A percentile compares a stretch with the other conserved stretches of the same genome.
phyloP scores from a whole-genome alignment of 2,329 filamentous ascomycete genomes.

The Raffaelea albimanens region DNA sequence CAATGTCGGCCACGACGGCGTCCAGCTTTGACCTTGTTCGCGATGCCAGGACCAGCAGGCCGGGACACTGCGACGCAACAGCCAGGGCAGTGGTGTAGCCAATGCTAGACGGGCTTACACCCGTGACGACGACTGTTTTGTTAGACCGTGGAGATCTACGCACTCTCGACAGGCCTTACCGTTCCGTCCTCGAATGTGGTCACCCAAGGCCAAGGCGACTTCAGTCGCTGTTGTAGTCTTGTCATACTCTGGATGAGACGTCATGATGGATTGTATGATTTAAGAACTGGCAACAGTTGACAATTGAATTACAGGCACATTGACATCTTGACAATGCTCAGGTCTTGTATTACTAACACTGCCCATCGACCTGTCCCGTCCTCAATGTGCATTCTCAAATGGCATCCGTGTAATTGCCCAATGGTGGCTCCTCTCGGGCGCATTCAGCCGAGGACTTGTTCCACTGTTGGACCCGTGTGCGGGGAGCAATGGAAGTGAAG shows the following conservation, averaged over 20 bases:
- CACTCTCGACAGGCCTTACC: slow-evolving; percentile 5
- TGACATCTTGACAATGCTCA: no score
- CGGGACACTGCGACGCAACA: slow-evolving; percentile 33
- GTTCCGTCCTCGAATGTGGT: slow-evolving; percentile 9
- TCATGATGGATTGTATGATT: slow-evolving; percentile 9
- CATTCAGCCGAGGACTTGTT: no score
- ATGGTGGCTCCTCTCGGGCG: no score
- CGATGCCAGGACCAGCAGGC: slow-evolving; percentile 32
- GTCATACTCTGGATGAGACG: slow-evolving; percentile 11
- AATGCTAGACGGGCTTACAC: slow-evolving; percentile 31
- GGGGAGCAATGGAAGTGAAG: no score
- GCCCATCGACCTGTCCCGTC: no score
- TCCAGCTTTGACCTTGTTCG: slow-evolving; percentile 33
- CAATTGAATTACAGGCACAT: no score
- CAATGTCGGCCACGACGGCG: slow-evolving; percentile 27
- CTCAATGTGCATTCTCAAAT: no score
- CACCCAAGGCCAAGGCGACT: slow-evolving; percentile 9
- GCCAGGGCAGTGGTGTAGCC: slow-evolving; percentile 30
- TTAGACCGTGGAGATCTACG: background rate
- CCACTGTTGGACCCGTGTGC: no score
- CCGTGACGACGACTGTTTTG: slow-evolving; percentile 20
- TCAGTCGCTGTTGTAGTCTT: slow-evolving; percentile 12
- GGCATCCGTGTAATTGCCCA: no score
- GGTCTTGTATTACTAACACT: no score
- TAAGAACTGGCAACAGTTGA: no score